Evolutionary conservation across 768 basidiomycete genomes (phyloP).

Genomic region (Rhodosporidiobolus odoratus): DNA sequence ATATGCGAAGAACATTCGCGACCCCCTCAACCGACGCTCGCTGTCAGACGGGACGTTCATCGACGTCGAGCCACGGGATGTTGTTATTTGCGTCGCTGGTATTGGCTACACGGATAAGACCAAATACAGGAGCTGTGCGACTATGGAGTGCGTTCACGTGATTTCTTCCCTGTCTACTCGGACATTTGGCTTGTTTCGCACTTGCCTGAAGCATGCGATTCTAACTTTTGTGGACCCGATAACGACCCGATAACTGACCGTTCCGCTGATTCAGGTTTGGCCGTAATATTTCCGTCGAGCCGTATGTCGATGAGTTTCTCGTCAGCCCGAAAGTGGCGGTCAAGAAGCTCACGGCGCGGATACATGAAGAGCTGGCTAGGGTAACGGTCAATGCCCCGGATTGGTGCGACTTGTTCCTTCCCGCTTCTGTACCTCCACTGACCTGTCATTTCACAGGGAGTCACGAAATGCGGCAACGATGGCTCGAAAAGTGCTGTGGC

Average conservation of each 20-base stretch:
- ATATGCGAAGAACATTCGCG: slow-evolving; percentile 71
- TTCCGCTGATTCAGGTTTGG: slow-evolving; percentile 60
- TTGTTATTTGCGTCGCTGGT: slow-evolving; percentile 35
- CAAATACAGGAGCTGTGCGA: slow-evolving; percentile 83
- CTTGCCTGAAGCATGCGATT: too few relatives aligned
- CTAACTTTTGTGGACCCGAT: too few relatives aligned
- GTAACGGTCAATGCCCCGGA: slow-evolving; percentile 87
- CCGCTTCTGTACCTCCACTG: background rate
- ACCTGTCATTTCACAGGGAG: slow-evolving; percentile 57
- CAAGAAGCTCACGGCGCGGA: slow-evolving; percentile 71
- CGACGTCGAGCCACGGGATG: slow-evolving; percentile 25
- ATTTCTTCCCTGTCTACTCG: too few relatives aligned
- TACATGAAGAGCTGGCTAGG: slow-evolving; percentile 65
- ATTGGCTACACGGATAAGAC: slow-evolving; percentile 95
- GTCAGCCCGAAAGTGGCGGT: slow-evolving; percentile 70
- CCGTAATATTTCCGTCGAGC: slow-evolving; percentile 66
- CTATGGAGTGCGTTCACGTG: slow-evolving; percentile 52
- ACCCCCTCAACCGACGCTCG: slow-evolving; percentile 32
- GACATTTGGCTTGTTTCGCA: too few relatives aligned
- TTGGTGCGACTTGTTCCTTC: slow-evolving; percentile 54
- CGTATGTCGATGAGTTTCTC: slow-evolving; percentile 71
- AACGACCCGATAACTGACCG: too few relatives aligned
- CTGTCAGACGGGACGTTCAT: slow-evolving; percentile 13
- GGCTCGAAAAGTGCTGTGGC: slow-evolving; percentile 91
- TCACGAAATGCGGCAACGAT: slow-evolving; percentile 83